Conservation (phyloP, 345 rosid genomes). For the Hirschfeldia incana region DNA sequence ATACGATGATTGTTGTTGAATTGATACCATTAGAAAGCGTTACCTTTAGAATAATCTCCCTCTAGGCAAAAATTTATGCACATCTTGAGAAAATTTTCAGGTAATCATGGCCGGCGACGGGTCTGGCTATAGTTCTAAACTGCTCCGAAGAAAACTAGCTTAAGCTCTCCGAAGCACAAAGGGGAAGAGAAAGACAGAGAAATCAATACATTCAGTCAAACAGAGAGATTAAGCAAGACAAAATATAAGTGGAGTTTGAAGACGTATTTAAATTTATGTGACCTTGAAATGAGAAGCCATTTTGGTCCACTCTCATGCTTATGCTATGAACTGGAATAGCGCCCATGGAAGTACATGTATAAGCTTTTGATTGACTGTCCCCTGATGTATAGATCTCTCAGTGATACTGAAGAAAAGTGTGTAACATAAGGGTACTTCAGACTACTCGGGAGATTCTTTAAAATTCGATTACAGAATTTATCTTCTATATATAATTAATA, state of each 20-base stretch:
- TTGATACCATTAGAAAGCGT: not conserved
- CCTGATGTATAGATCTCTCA: conserved; percentile 3
- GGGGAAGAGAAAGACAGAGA: not conserved
- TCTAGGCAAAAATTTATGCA: conserved; percentile 1
- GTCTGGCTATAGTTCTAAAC: conserved; percentile 23
- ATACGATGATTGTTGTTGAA: not conserved
- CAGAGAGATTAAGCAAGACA: not conserved
- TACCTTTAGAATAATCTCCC: not conserved
- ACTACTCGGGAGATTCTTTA: too few relatives aligned
- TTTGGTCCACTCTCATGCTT: conserved; percentile 7
- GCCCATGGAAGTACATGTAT: not conserved
- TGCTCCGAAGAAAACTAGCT: conserved; percentile 12
- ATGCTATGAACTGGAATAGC: not conserved
- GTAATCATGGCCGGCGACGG: not conserved
- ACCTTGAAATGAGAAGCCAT: conserved; percentile 16
- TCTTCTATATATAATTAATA: not conserved
- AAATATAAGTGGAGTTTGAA: not conserved
- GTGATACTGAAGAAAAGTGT: conserved; percentile 1
- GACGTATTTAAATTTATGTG: conserved; percentile 5
- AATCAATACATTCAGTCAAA: not conserved
- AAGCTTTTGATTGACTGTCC: not conserved
- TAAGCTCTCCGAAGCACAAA: conserved; percentile 4
- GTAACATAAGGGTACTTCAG: not conserved
- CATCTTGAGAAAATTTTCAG: conserved; percentile 4
- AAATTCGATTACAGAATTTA: too few relatives aligned